Evolutionary conservation across 208 protist genomes (phyloP).

Genomic region (Leishmania braziliensis): DNA sequence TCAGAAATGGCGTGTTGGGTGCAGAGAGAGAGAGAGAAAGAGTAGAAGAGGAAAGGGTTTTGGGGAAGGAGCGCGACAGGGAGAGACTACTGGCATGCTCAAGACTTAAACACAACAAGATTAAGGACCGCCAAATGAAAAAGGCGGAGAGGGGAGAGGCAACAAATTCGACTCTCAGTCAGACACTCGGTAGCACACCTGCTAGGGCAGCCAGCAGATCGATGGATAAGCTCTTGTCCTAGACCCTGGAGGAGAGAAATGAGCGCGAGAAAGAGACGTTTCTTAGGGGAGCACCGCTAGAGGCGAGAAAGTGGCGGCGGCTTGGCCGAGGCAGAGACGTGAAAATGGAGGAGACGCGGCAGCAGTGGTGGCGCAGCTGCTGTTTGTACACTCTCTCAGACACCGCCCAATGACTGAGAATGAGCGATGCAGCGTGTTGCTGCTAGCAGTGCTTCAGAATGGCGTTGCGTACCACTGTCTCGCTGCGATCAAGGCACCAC

Average conservation of each 20-base stretch:
- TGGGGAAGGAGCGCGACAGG: neutral
- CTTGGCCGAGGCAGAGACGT: neutral
- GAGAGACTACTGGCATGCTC: neutral
- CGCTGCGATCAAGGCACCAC: constrained; percentile 72
- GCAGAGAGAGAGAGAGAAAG: neutral
- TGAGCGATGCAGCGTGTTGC: neutral
- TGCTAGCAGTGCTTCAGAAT: constrained; percentile 39
- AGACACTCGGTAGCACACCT: neutral
- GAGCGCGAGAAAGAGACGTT: neutral
- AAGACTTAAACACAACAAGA: neutral
- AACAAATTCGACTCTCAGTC: neutral
- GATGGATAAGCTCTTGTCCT: neutral
- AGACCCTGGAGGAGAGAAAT: neutral
- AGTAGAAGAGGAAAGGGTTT: neutral
- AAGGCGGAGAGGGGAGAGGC: neutral
- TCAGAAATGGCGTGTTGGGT: neutral
- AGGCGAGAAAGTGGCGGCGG: neutral
- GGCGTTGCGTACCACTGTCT: constrained; percentile 46
- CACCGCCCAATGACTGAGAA: neutral
- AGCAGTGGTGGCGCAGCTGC: neutral
- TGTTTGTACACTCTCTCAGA: neutral
- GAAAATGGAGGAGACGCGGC: too few species aligned
- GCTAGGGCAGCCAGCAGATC: neutral
- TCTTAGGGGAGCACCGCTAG: neutral
- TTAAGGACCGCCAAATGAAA: too few species aligned